phyloP scores from a whole-genome alignment of 495 filamentous ascomycete genomes.

The Penicillium mononematosum region DNA sequence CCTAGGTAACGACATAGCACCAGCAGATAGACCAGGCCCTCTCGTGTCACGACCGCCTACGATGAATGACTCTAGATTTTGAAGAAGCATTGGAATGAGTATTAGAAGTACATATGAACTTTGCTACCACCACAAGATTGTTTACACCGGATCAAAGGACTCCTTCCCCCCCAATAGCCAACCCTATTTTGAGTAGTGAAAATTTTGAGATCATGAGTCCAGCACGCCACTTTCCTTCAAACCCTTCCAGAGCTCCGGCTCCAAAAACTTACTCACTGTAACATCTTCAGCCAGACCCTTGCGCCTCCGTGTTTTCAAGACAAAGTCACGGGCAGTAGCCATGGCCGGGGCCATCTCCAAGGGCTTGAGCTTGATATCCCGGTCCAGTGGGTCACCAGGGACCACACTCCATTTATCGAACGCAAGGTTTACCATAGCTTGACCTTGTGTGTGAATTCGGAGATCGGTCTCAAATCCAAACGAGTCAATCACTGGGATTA shows the following conservation, averaged over 20 bases:
- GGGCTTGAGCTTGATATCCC: constrained; percentile 74
- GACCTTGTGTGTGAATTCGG: constrained; percentile 91
- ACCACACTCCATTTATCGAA: constrained; percentile 97
- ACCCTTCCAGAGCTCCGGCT: constrained; percentile 85
- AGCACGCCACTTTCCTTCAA: constrained; percentile 87
- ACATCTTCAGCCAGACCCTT: constrained; percentile 97
- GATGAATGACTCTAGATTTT: constrained; percentile 7
- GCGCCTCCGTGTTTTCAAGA: constrained; percentile 87
- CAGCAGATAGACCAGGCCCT: background rate
- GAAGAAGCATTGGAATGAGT: constrained; percentile 13
- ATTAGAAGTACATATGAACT: constrained; percentile 22
- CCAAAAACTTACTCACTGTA: constrained; percentile 90
- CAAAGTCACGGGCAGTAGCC: constrained; percentile 91
- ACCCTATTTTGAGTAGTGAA: constrained; percentile 6
- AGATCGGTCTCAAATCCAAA: constrained; percentile 98
- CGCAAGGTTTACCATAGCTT: constrained; percentile 83
- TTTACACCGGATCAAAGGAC: constrained; percentile 17
- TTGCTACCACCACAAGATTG: constrained; percentile 5
- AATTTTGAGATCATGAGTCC: constrained; percentile 53
- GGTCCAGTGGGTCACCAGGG: constrained; percentile 91
- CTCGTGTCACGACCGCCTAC: constrained; percentile 5
- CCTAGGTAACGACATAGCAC: background rate
- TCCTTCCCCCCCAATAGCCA: constrained; percentile 4
- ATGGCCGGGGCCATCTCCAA: constrained; percentile 83
- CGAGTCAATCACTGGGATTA: constrained; percentile 92